These are phyloP conservation scores for Isoetes taiwanensis DNA, from an alignment of 75 land plant species.

Conservation along the genomic window DNA sequence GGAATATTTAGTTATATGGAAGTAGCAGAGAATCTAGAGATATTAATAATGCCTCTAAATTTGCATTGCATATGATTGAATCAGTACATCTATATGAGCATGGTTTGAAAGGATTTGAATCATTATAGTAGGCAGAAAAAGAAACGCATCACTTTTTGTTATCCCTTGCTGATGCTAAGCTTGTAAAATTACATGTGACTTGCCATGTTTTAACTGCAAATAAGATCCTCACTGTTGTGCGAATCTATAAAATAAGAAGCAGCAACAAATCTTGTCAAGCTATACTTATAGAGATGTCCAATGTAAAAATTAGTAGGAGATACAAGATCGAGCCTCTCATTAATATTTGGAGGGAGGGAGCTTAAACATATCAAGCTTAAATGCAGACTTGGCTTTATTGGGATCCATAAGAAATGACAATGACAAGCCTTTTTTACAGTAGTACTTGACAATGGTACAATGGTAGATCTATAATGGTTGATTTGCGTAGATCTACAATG, in stretches of 20 bases:
- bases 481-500: no score
- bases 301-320: slow-evolving; percentile 68
- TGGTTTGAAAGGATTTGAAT: slow-evolving; percentile 66
- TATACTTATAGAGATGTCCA: slow-evolving; percentile 45
- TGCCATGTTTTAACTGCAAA: slow-evolving; percentile 72
- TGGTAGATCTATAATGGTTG: slow-evolving; percentile 66
- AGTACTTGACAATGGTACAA: slow-evolving; percentile 36
- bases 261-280: slow-evolving; percentile 43
- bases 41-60: slow-evolving; percentile 37
- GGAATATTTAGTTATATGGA: slow-evolving; percentile 57
- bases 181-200: slow-evolving; percentile 68
- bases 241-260: slow-evolving; percentile 61
- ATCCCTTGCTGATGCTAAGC: neutral
- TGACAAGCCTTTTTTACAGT: slow-evolving; percentile 70
- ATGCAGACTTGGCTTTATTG: slow-evolving; percentile 45
- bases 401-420: slow-evolving; percentile 50
- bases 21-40: slow-evolving; percentile 53
- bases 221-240: slow-evolving; percentile 26
- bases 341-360: slow-evolving; percentile 54
- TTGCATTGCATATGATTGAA: slow-evolving; percentile 29
- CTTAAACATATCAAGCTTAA: slow-evolving; percentile 62
- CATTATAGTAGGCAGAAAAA: slow-evolving; percentile 74
- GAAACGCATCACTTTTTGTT: slow-evolving; percentile 72
- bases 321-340: slow-evolving; percentile 32
- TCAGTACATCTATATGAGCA: slow-evolving; percentile 71